A percentile compares a stretch with the other conserved stretches of the same genome.
Conservation (phyloP, 495 filamentous ascomycete genomes). For the Trichoderma asperelloides region DNA sequence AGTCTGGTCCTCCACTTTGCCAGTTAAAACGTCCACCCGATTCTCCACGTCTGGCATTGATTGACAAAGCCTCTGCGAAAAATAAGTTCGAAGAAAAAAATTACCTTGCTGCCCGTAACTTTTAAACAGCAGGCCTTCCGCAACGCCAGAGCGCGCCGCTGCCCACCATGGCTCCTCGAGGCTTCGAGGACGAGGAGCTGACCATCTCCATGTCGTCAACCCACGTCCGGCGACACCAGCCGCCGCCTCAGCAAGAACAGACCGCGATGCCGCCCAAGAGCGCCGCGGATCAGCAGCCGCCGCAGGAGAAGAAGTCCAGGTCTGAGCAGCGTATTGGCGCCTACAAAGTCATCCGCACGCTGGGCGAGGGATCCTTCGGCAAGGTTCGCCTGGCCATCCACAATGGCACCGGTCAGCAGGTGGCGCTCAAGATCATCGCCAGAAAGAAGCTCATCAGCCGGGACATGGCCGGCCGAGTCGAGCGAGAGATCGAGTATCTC, state of each 20-base stretch:
- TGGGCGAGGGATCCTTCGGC: slow-evolving; percentile 94
- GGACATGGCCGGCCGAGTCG: slow-evolving; percentile 95
- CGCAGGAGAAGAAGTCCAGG: slow-evolving; percentile 34
- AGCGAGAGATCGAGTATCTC: slow-evolving; percentile 95
- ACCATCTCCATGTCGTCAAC: slow-evolving; percentile 71
- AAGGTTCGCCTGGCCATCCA: slow-evolving; percentile 97
- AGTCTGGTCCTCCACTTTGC: not conserved
- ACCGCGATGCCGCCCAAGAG: slow-evolving; percentile 16
- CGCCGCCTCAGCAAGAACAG: slow-evolving; percentile 13
- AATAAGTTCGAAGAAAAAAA: not conserved
- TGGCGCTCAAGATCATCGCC: slow-evolving; percentile 94
- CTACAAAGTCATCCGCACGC: slow-evolving; percentile 80
- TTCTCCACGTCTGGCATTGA: slow-evolving; percentile 4
- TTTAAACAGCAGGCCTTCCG: not conserved
- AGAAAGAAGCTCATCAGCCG: slow-evolving; percentile 88
- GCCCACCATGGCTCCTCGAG: slow-evolving; percentile 42
- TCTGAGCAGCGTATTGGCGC: slow-evolving; percentile 76
- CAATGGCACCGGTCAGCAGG: slow-evolving; percentile 80
- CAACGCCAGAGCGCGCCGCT: not conserved
- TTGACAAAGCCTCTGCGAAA: not conserved
- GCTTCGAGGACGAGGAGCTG: slow-evolving; percentile 81
- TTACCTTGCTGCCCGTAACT: not conserved
- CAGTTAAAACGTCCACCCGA: not conserved
- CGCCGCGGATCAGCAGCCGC: slow-evolving; percentile 19
- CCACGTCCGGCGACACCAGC: slow-evolving; percentile 42